Evolutionary conservation across 768 basidiomycete genomes (phyloP).

Genomic region (Podaxis carcinomalis): DNA sequence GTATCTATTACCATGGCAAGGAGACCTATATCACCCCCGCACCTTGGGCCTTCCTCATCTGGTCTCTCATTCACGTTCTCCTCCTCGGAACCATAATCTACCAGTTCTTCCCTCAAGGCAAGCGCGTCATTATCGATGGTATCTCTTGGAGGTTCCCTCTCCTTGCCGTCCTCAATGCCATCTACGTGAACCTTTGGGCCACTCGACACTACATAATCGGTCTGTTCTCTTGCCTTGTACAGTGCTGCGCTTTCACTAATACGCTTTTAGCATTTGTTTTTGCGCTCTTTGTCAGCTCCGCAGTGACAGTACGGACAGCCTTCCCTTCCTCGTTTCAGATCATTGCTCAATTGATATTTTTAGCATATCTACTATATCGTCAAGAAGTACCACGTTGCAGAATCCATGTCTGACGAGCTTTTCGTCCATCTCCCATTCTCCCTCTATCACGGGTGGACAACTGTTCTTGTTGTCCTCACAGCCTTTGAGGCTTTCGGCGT

Average conservation of each 20-base stretch:
- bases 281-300: conserved; percentile 80
- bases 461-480: conserved; percentile 75
- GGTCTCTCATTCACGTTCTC: conserved; percentile 88
- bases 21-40: conserved; percentile 95
- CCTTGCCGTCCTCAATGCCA: conserved; percentile 79
- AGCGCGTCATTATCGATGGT: conserved; percentile 77
- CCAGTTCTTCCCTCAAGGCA: conserved; percentile 79
- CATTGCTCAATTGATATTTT: conserved; percentile 22
- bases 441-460: conserved; percentile 91
- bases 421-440: conserved; percentile 96
- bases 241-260: conserved; percentile 1
- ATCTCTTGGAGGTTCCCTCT: conserved; percentile 91
- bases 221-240: conserved; percentile 19
- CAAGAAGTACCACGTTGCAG: conserved; percentile 76
- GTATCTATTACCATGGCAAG: conserved; percentile 68
- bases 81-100: conserved; percentile 89
- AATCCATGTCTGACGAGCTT: conserved; percentile 69
- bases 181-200: conserved; percentile 90
- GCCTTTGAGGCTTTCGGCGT: conserved; percentile 89
- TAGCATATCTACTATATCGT: conserved; percentile 93
- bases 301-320: conserved; percentile 40
- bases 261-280: conserved; percentile 70
- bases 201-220: conserved; percentile 65
- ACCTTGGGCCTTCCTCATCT: conserved; percentile 88
- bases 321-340: conserved; percentile 23